Conservation (phyloP, 1,284 basidiomycete genomes). For the Ganoderma boninense region DNA sequence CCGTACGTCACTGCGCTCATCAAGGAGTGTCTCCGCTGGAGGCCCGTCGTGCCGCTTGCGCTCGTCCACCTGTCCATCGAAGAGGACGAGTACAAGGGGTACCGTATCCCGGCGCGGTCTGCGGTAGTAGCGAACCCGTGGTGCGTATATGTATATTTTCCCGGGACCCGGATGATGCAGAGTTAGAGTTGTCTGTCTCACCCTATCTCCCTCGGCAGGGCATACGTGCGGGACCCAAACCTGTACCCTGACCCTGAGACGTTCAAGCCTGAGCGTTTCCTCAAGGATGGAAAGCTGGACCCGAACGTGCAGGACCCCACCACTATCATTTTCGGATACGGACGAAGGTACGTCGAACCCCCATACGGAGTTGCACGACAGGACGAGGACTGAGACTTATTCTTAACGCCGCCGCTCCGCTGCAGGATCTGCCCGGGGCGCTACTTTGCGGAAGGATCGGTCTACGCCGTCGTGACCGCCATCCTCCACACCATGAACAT, state of each 20-base stretch:
- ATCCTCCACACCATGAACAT: slow-evolving; percentile 22
- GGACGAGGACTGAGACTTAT: background rate
- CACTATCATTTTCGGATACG: slow-evolving; percentile 34
- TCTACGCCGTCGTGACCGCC: slow-evolving; percentile 18
- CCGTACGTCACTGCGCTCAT: slow-evolving; percentile 26
- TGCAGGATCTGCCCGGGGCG: slow-evolving; percentile 27
- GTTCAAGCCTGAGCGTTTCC: slow-evolving; percentile 32
- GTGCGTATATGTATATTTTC: slow-evolving; percentile 13
- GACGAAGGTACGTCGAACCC: slow-evolving; percentile 20
- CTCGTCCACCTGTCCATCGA: slow-evolving; percentile 26
- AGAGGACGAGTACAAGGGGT: slow-evolving; percentile 34
- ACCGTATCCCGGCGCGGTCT: slow-evolving; percentile 33
- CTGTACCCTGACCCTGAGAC: slow-evolving; percentile 28
- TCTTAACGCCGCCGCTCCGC: background rate
- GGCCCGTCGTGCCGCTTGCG: slow-evolving; percentile 29
- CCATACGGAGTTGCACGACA: background rate
- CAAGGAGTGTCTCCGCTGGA: slow-evolving; percentile 34
- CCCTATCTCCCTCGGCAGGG: slow-evolving; percentile 16
- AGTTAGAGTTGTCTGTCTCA: background rate
- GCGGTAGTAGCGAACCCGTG: slow-evolving; percentile 32
- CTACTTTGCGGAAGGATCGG: slow-evolving; percentile 19
- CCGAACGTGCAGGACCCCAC: slow-evolving; percentile 20
- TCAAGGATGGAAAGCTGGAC: slow-evolving; percentile 25
- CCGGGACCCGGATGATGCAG: too few relatives aligned
- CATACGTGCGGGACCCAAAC: slow-evolving; percentile 20